Percentiles rank a stretch among this genome's conserved stretches.
These are phyloP conservation scores for Ilyonectria mors-panacis DNA, from an alignment of 2,329 filamentous ascomycete species.

Conservation along the genomic window DNA sequence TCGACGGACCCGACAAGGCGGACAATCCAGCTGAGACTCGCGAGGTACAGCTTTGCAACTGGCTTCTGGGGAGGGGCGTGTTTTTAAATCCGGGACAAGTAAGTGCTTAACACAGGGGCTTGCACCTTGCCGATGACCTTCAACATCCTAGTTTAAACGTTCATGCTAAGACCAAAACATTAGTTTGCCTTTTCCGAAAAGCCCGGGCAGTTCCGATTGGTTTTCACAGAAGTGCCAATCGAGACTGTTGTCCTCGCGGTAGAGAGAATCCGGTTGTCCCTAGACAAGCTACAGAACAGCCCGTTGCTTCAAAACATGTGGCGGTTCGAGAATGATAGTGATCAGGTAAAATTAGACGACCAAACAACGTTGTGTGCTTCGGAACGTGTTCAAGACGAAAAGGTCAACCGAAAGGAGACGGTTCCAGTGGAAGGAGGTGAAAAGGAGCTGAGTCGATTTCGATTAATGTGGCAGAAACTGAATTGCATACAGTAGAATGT, in stretches of 20 bases:
- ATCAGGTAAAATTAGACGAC: neutral
- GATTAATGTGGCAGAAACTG: too few species aligned
- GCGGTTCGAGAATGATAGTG: neutral
- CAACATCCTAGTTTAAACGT: too few species aligned
- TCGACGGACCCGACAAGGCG: neutral
- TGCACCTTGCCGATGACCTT: neutral
- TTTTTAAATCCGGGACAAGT: conserved; percentile 1
- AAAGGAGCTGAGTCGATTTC: too few species aligned
- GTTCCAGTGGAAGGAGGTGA: too few species aligned
- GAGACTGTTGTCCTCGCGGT: neutral
- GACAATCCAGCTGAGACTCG: neutral
- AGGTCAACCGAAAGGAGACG: too few species aligned
- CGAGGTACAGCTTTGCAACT: neutral
- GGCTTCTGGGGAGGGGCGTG: neutral
- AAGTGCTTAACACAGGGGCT: neutral
- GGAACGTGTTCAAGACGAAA: neutral
- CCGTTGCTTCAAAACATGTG: neutral
- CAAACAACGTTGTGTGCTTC: neutral
- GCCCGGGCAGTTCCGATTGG: neutral
- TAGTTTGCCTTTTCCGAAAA: neutral
- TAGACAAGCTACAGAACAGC: neutral
- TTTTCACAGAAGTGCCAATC: neutral
- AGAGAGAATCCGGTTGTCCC: neutral
- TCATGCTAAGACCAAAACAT: neutral
- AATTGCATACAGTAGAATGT: too few species aligned